Base-by-base conservation (phyloP, 805 yeast genomes). In the Suhomyces xylopsoci region DNA sequence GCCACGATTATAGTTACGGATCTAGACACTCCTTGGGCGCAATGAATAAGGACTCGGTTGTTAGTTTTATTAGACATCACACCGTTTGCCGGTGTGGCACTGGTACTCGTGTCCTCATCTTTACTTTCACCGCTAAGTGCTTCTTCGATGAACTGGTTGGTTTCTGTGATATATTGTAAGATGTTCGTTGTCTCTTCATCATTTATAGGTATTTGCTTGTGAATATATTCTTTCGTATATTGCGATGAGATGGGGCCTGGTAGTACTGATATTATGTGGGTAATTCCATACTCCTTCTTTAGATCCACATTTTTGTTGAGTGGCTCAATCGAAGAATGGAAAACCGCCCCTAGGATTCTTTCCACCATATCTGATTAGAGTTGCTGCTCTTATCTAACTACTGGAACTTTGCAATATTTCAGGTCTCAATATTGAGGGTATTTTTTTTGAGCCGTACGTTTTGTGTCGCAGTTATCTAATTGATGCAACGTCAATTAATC, bases 331-430 rank as follows among this genome's bases (percentile, higher is more conserved):
- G 94, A 82, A 4, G 97, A 91, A 14, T 93, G 68, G 68, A 84
- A 88, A 1, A 93, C 78, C 7, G 85, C 85, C 24, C 96, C 96
- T n/a, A 89, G 68, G n/a, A 91, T 79, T 61, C 96, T 76, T 51
- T 81, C 59, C 54, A 30, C 42, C 51, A 48, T 48, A 17, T 19
- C 24, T 38, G 24, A 17, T 17, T 17, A 10, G 17, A 38, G n/a
- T 7, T 38, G 24, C 42, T 17, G 42, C 17, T 38, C 42, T 38
- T 24, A 15, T 48, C 22, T 28, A 30, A 8, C 22, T n/a, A 20
- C 28, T 4, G 8, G 12, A 42, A 24, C 26, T 42, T 42, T 19
- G 45, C 25, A 42, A 42, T 42, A 14, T 24, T 22, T 42, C 45
- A 24, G 10, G 45, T 24, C n/a, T 24, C 14, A 19, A 20, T 19